Percentiles rank a stretch among this genome's conserved stretches.
phyloP scores from a whole-genome alignment of 1,284 basidiomycete genomes.

The Cutaneotrichosporon cyanovorans region DNA sequence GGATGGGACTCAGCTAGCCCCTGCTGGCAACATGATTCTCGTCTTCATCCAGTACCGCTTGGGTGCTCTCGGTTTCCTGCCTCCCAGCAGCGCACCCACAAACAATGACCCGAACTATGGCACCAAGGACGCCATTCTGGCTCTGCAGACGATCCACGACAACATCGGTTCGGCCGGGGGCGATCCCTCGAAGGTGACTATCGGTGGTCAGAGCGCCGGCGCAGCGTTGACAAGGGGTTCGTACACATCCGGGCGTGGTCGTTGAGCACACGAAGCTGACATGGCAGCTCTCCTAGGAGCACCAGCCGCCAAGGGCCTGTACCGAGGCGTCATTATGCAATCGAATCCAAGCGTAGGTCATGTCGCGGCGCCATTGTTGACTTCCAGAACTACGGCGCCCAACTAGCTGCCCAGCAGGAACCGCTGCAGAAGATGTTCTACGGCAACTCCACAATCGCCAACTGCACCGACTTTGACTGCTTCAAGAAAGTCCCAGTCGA shows the following conservation, averaged over 20 bases:
- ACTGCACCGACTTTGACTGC: slow-evolving; percentile 2
- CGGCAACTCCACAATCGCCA: neutral
- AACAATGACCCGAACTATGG: slow-evolving; percentile 62
- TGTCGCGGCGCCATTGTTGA: neutral
- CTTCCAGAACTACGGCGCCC: neutral
- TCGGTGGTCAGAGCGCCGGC: slow-evolving; percentile 45
- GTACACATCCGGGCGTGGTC: slow-evolving; percentile 66
- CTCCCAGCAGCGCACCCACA: slow-evolving; percentile 47
- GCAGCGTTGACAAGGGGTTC: slow-evolving; percentile 31
- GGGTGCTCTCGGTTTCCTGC: slow-evolving; percentile 68
- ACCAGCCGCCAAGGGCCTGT: slow-evolving; percentile 32
- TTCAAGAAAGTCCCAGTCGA: slow-evolving; percentile 1
- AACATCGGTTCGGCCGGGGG: slow-evolving; percentile 52
- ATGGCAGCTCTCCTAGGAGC: slow-evolving; percentile 54
- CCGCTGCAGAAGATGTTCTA: neutral
- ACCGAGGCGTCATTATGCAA: slow-evolving; percentile 35
- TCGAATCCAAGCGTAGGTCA: slow-evolving; percentile 70
- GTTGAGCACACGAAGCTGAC: neutral
- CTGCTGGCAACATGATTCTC: slow-evolving; percentile 68
- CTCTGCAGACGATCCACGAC: slow-evolving; percentile 58
- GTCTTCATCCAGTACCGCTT: slow-evolving; percentile 76
- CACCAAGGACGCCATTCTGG: slow-evolving; percentile 61
- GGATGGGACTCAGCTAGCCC: slow-evolving; percentile 68
- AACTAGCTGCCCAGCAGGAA: neutral
- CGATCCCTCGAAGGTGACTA: slow-evolving; percentile 43